Percentiles rank a stretch among this genome's conserved stretches.
Conservation (phyloP, 352 stramenopile species). For the Phytophthora boehmeriae region DNA sequence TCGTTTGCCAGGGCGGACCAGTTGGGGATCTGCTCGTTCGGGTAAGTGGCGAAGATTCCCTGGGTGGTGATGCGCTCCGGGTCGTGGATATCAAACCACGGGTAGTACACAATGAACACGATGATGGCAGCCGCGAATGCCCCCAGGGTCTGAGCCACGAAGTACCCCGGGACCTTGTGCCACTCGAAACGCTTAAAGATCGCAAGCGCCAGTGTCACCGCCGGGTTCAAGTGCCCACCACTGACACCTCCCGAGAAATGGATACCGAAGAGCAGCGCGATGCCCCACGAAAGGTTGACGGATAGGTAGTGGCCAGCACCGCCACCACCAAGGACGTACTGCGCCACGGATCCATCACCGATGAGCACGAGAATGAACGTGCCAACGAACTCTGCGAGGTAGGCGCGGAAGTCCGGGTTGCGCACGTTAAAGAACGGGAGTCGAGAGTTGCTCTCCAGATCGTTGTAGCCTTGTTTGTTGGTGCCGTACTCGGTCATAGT, state of each 20-base stretch:
- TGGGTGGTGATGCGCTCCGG: slow-evolving; percentile 38
- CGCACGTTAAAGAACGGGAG: slow-evolving; percentile 35
- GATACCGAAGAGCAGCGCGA: slow-evolving; percentile 65
- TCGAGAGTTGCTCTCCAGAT: slow-evolving; percentile 33
- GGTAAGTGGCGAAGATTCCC: slow-evolving; percentile 52
- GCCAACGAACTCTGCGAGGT: slow-evolving; percentile 61
- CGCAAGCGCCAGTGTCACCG: slow-evolving; percentile 54
- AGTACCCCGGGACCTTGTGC: slow-evolving; percentile 56
- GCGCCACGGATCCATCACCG: slow-evolving; percentile 54
- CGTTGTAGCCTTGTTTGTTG: slow-evolving; percentile 30
- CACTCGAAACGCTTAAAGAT: slow-evolving; percentile 50
- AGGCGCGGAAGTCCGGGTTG: slow-evolving; percentile 50
- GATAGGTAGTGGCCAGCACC: slow-evolving; percentile 51
- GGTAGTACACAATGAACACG: slow-evolving; percentile 67
- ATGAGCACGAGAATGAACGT: slow-evolving; percentile 71
- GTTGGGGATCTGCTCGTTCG: slow-evolving; percentile 48
- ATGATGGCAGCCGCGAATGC: slow-evolving; percentile 46
- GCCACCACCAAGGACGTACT: slow-evolving; percentile 51
- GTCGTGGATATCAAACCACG: slow-evolving; percentile 49
- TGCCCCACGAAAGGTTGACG: slow-evolving; percentile 62
- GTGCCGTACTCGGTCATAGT: slow-evolving; percentile 45
- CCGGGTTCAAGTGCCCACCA: slow-evolving; percentile 68
- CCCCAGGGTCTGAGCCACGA: slow-evolving; percentile 46
- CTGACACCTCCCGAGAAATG: slow-evolving; percentile 57
- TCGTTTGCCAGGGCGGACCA: slow-evolving; percentile 46